These are phyloP conservation scores for Eucalyptus victrix DNA, from an alignment of 345 rosid species.

Conservation along the genomic window DNA sequence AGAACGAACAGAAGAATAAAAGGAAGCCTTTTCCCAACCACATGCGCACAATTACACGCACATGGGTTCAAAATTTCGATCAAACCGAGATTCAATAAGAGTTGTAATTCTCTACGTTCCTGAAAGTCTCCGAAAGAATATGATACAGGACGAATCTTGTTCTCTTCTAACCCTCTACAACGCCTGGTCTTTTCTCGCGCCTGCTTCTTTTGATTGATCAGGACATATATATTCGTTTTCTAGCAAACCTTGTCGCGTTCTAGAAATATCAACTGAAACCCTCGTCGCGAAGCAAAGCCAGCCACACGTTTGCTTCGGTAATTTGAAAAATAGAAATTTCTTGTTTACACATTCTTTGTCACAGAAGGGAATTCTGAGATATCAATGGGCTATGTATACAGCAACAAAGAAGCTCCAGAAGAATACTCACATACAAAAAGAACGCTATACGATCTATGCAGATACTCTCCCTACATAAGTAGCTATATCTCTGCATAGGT, in stretches of 20 bases:
- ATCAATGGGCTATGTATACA: neutral
- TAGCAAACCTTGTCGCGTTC: neutral
- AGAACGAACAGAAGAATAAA: too few species aligned
- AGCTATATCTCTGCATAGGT: neutral
- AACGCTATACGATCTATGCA: neutral
- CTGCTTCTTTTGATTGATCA: neutral
- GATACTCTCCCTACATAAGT: neutral
- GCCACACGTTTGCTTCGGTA: too few species aligned
- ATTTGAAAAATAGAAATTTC: too few species aligned
- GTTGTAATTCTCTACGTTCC: neutral
- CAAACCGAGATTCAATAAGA: too few species aligned
- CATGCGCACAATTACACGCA: too few species aligned
- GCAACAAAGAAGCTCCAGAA: neutral
- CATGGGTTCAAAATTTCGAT: too few species aligned
- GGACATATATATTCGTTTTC: neutral
- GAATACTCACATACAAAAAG: neutral
- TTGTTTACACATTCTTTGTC: too few species aligned
- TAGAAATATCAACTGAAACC: neutral
- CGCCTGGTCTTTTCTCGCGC: neutral
- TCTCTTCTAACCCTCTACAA: neutral
- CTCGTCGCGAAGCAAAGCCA: neutral
- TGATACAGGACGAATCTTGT: neutral
- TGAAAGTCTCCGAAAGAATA: neutral
- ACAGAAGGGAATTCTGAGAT: too few species aligned
- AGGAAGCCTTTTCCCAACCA: too few species aligned